Percentiles rank a stretch among this genome's conserved stretches.
These are phyloP conservation scores for Arxiozyma slooffiae DNA, from an alignment of 1,139 yeast species.

Conservation along the genomic window DNA sequence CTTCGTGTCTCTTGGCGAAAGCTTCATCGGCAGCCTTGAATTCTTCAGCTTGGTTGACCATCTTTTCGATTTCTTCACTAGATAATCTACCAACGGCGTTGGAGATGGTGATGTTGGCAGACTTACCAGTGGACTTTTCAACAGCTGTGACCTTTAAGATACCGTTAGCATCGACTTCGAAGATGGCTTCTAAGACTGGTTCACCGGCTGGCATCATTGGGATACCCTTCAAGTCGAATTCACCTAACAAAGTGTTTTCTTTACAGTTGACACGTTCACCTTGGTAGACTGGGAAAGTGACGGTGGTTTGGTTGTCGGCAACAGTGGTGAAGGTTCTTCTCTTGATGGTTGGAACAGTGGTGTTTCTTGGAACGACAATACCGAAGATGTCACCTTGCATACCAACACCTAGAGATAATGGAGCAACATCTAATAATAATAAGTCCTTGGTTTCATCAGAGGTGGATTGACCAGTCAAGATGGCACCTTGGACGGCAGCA, in stretches of 20 bases:
- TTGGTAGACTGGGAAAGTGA: slow-evolving; percentile 99
- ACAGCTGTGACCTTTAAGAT: slow-evolving; percentile 99
- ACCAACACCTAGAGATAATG: slow-evolving; percentile 98
- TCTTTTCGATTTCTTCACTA: slow-evolving; percentile 94
- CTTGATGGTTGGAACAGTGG: slow-evolving; percentile 99
- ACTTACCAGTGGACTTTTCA: slow-evolving; percentile 98
- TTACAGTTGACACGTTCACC: slow-evolving; percentile 99
- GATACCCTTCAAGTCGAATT: slow-evolving; percentile 96
- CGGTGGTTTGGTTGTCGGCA: slow-evolving; percentile 99
- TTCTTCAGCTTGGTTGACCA: slow-evolving; percentile 97
- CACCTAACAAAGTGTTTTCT: slow-evolving; percentile 98
- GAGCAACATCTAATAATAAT: slow-evolving; percentile 94
- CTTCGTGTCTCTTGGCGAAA: slow-evolving; percentile 99
- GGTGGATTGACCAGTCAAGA: slow-evolving; percentile 95
- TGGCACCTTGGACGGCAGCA: slow-evolving; percentile 98
- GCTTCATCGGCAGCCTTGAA: slow-evolving; percentile 99
- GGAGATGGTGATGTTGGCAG: slow-evolving; percentile 98
- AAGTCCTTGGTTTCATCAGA: slow-evolving; percentile 96
- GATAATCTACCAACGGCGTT: slow-evolving; percentile 99
- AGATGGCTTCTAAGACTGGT: slow-evolving; percentile 98
- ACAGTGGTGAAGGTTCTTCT: slow-evolving; percentile 99
- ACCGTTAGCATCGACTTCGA: slow-evolving; percentile 99
- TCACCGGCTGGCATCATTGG: slow-evolving; percentile 99
- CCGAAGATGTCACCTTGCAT: slow-evolving; percentile 99
- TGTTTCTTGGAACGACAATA: slow-evolving; percentile 99